Evolutionary conservation across 148 eudicot genomes (phyloP).

Genomic region (Chenopodium berlandieri): DNA sequence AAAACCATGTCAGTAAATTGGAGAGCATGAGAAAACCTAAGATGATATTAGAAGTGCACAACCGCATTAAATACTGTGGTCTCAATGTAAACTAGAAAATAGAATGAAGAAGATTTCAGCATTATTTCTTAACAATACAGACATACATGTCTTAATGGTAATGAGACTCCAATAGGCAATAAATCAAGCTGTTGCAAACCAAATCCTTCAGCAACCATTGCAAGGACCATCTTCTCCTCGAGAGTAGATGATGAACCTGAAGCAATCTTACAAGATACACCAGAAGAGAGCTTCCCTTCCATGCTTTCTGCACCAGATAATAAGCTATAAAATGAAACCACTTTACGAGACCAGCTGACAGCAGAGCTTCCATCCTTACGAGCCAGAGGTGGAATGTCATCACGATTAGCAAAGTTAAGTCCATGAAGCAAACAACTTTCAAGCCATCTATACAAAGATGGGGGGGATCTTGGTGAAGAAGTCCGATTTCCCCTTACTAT

Average conservation of each 20-base stretch:
- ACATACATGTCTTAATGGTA: slow-evolving; percentile 93
- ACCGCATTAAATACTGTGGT: not conserved
- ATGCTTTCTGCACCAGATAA: slow-evolving; percentile 61
- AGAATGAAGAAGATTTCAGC: not conserved
- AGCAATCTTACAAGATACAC: slow-evolving; percentile 75
- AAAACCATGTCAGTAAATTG: not conserved
- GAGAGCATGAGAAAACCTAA: not conserved
- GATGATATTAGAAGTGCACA: not conserved
- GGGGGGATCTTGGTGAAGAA: slow-evolving; percentile 49
- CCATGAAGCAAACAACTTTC: slow-evolving; percentile 81
- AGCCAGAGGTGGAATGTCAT: slow-evolving; percentile 79
- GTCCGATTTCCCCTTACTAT: slow-evolving; percentile 30
- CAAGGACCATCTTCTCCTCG: slow-evolving; percentile 79
- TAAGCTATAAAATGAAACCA: slow-evolving; percentile 80
- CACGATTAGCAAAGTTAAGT: slow-evolving; percentile 38
- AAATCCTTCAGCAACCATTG: slow-evolving; percentile 96
- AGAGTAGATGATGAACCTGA: slow-evolving; percentile 55
- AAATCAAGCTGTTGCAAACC: slow-evolving; percentile 92
- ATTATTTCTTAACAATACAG: slow-evolving; percentile 5
- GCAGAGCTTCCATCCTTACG: slow-evolving; percentile 57
- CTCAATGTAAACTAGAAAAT: not conserved
- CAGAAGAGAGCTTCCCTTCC: slow-evolving; percentile 68
- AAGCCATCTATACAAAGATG: slow-evolving; percentile 91
- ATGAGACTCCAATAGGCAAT: slow-evolving; percentile 90
- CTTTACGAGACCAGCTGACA: slow-evolving; percentile 85